phyloP scores from a whole-genome alignment of 2,329 filamentous ascomycete species.

The Furcasterigmium sp. region DNA sequence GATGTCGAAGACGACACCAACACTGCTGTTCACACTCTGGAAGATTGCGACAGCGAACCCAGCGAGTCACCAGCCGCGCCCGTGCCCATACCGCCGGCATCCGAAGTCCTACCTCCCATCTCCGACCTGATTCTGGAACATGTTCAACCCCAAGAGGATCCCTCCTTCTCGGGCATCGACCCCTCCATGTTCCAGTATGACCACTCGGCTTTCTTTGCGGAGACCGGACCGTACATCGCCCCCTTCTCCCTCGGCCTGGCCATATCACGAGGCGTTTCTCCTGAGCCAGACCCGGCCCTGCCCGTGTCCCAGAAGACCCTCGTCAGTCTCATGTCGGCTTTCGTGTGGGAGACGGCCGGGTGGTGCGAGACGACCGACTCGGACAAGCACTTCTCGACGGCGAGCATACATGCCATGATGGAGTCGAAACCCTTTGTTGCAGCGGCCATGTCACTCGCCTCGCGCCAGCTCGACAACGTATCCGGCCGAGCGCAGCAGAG shows the following conservation, averaged over 20 bases:
- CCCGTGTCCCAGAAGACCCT: neutral
- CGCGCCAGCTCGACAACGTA: slow-evolving; percentile 6
- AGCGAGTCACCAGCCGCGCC: too few relatives aligned
- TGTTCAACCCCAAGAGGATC: neutral
- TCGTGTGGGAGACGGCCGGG: slow-evolving; percentile 4
- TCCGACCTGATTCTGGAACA: neutral
- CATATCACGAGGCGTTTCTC: neutral
- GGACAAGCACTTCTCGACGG: slow-evolving; percentile 5
- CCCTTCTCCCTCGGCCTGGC: slow-evolving; percentile 3
- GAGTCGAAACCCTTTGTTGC: slow-evolving; percentile 6
- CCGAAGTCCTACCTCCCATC: neutral
- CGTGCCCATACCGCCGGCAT: neutral
- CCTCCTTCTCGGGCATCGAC: neutral
- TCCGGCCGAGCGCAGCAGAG: neutral
- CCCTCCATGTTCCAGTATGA: neutral
- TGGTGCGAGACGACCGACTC: slow-evolving; percentile 12
- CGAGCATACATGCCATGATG: slow-evolving; percentile 6
- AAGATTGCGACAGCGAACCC: neutral
- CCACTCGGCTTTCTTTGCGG: neutral
- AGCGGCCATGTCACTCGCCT: slow-evolving; percentile 6
- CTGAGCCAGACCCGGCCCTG: neutral
- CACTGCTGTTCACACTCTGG: neutral
- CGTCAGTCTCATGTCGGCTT: slow-evolving; percentile 1
- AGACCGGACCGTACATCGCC: neutral
- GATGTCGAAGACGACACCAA: neutral